Conservation (phyloP, 1,139 yeast species). For the Geotrichum aggregatum region DNA sequence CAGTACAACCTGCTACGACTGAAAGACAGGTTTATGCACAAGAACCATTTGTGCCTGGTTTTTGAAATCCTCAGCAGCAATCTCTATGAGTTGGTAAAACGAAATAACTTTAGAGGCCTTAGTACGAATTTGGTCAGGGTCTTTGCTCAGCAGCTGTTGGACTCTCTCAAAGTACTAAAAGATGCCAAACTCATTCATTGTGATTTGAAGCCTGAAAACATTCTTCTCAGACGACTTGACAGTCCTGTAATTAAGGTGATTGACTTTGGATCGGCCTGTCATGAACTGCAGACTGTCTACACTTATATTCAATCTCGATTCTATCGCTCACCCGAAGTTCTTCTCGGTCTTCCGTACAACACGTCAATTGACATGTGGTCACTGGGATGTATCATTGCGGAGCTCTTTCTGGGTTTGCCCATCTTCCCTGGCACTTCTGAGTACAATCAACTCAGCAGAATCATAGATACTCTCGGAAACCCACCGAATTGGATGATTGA, state of each 20-base stretch:
- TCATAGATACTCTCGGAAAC: conserved; percentile 73
- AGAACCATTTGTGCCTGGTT: conserved; percentile 86
- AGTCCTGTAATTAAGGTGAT: conserved; percentile 87
- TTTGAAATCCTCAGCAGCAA: conserved; percentile 87
- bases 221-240: conserved; percentile 74
- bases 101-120: conserved; percentile 89
- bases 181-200: conserved; percentile 87
- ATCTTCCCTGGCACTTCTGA: conserved; percentile 94
- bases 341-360: conserved; percentile 79
- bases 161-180: conserved; percentile 73
- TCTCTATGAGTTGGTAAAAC: conserved; percentile 83
- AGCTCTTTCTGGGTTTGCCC: conserved; percentile 86
- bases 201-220: conserved; percentile 94
- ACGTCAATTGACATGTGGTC: conserved; percentile 98
- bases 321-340: conserved; percentile 93
- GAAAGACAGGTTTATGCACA: conserved; percentile 86
- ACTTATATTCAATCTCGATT: conserved; percentile 94
- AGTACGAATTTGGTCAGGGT: conserved; percentile 73
- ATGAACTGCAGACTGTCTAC: conserved; percentile 81
- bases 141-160: conserved; percentile 75
- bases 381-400: conserved; percentile 93
- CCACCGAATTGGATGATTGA: conserved; percentile 98
- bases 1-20: conserved; percentile 72
- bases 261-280: conserved; percentile 96
- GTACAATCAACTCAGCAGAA: conserved; percentile 81